Percentiles rank a stretch among this genome's conserved stretches.
Evolutionary conservation across 306 rosid genomes (phyloP).

Genomic region (Glycine latifolia): DNA sequence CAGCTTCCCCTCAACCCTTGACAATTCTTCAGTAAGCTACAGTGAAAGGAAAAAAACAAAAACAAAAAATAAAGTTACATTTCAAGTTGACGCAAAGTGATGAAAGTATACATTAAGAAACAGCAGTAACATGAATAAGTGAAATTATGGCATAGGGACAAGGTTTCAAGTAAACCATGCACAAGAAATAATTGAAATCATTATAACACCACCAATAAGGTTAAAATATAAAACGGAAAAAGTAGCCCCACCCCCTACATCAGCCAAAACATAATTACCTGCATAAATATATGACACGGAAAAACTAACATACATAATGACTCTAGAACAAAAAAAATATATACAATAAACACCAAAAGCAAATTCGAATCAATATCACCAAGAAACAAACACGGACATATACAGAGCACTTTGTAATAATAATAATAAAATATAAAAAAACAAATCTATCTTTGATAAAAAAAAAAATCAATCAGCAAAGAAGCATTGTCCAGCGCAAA

Average conservation of each 20-base stretch:
- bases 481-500: conserved; percentile 34
- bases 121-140: conserved; percentile 31
- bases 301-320: conserved; percentile 24
- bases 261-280: conserved; percentile 21
- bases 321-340: not conserved
- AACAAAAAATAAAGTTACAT: conserved; percentile 40
- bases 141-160: conserved; percentile 21
- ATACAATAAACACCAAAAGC: conserved; percentile 19
- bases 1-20: conserved; percentile 89
- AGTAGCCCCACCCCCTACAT: conserved; percentile 10
- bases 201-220: conserved; percentile 22
- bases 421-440: not conserved
- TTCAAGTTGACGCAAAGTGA: conserved; percentile 35
- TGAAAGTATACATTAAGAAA: conserved; percentile 18
- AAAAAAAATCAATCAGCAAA: conserved; percentile 30
- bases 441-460: not conserved
- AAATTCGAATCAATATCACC: conserved; percentile 37
- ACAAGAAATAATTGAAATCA: conserved; percentile 20
- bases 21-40: conserved; percentile 92
- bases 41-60: conserved; percentile 46
- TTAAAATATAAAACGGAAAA: conserved; percentile 4
- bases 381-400: conserved; percentile 12
- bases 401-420: not conserved
- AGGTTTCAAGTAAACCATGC: conserved; percentile 29
- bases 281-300: conserved; percentile 5